Evolutionary conservation across 306 rosid genomes (phyloP), one percentile per base, ranked within the genome.

Genomic region (Clitoria ternatea): DNA sequence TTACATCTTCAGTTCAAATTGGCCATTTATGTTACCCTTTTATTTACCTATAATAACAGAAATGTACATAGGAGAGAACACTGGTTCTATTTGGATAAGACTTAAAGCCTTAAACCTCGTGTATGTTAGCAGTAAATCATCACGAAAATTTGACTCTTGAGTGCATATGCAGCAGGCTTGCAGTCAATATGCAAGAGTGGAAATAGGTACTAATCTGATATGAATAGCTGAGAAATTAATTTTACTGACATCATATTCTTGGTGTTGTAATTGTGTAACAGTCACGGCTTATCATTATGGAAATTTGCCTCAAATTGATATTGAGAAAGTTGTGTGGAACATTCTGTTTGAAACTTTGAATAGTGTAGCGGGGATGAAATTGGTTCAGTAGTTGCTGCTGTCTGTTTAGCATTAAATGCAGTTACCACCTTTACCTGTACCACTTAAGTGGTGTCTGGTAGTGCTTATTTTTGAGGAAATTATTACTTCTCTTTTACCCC

Each of bases 391-490:
- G 30, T 43, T 74, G 54, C 73, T 50, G 57, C 63, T 32, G 30
- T 53, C 50, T 35, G 56, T 64, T 55, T 47, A 37, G 15, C 74
- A 44, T 11, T 40, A 15, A 53, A 66, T 33, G 42, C 48, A 33
- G 69, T 45, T 78, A 54, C 36, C 23, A 74, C 14, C 47, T 48
- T n/a, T n/a, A n/a, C n/a, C n/a, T n/a, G n/a, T n/a, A n/a, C n/a
- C n/a, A n/a, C n/a, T n/a, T n/a, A n/a, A n/a, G n/a, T n/a, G n/a
- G n/a, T n/a, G n/a, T n/a, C n/a, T n/a, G n/a, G n/a, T n/a, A n/a
- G n/a, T n/a, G n/a, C n/a, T n/a, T n/a, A n/a, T n/a, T n/a, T n/a
- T n/a, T n/a, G n/a, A n/a, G n/a, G n/a, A n/a, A n/a, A n/a, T n/a
- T n/a, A n/a, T n/a, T n/a, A n/a, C n/a, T n/a, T n/a, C n/a, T n/a